These are phyloP conservation scores for Neonectria ditissima DNA, from an alignment of 2,329 filamentous ascomycete species.

Conservation along the genomic window DNA sequence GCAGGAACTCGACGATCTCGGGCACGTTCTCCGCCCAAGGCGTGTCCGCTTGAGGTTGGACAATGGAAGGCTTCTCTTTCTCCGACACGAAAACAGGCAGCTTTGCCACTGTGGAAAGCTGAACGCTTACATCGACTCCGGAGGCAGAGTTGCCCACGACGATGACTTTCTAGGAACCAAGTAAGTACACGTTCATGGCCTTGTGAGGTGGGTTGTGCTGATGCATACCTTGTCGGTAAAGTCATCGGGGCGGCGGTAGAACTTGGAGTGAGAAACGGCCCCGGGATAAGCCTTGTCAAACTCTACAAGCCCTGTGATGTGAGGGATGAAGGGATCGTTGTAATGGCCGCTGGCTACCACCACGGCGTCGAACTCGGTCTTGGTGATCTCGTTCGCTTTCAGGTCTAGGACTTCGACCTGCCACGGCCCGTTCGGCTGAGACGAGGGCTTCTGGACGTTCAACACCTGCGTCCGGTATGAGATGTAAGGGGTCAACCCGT, in stretches of 20 bases:
- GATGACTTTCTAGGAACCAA: constrained; percentile 68
- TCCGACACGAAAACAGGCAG: constrained; percentile 68
- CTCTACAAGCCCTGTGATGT: constrained; percentile 64
- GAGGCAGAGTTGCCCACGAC: constrained; percentile 79
- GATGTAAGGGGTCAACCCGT: constrained; percentile 68
- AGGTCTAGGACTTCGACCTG: constrained; percentile 53
- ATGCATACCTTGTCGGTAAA: constrained; percentile 48
- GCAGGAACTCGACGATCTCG: constrained; percentile 61
- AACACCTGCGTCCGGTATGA: constrained; percentile 73
- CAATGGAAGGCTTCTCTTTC: constrained; percentile 50
- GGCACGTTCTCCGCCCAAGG: constrained; percentile 51
- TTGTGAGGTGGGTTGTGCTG: no score
- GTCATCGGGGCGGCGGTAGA: constrained; percentile 64
- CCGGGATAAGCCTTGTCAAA: constrained; percentile 64
- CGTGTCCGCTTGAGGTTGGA: constrained; percentile 40
- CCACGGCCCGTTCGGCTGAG: constrained; percentile 53
- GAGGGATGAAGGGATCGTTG: constrained; percentile 68
- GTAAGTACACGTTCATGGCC: not conserved
- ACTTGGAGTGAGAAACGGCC: constrained; percentile 73
- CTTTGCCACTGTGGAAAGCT: constrained; percentile 67
- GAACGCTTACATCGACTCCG: constrained; percentile 75
- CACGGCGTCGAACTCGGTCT: constrained; percentile 68
- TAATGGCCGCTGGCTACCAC: constrained; percentile 74
- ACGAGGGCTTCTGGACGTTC: constrained; percentile 44
- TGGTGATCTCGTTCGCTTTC: constrained; percentile 37